phyloP scores from a whole-genome alignment of 176 grass and related monocot species.

The Calamus simplicifolius region DNA sequence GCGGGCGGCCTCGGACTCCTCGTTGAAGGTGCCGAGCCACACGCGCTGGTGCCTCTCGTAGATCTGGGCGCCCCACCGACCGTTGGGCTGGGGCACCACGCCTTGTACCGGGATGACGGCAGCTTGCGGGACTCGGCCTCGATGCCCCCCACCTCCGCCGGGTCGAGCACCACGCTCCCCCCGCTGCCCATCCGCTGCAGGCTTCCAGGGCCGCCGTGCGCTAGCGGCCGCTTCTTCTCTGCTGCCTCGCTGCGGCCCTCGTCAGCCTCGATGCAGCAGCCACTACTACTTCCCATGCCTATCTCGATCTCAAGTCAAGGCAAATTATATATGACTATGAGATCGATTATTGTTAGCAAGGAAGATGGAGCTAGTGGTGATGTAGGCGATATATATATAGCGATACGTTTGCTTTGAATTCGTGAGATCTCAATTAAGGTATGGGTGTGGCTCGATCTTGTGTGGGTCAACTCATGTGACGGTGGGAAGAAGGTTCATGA shows the following conservation, averaged over 20 bases:
- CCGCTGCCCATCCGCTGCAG: slow-evolving; percentile 7
- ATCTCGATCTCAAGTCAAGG: too few species aligned
- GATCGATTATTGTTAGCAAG: too few species aligned
- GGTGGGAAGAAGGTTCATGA: not conserved
- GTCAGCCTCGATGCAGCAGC: not conserved
- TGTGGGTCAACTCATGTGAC: not conserved
- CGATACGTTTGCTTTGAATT: too few species aligned
- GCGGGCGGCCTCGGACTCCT: slow-evolving; percentile 54
- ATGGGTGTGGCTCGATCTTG: not conserved
- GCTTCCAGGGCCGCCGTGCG: too few species aligned
- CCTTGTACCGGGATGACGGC: slow-evolving; percentile 85
- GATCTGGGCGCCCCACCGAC: slow-evolving; percentile 97
- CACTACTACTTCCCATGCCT: not conserved
- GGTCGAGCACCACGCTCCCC: slow-evolving; percentile 9
- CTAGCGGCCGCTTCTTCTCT: not conserved
- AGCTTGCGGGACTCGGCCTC: slow-evolving; percentile 30
- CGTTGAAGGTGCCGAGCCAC: slow-evolving; percentile 92
- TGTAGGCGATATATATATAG: too few species aligned
- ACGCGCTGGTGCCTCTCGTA: slow-evolving; percentile 98
- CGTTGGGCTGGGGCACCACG: slow-evolving; percentile 96
- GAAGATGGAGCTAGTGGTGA: not conserved
- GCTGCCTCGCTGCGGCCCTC: not conserved
- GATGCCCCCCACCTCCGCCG: not conserved
- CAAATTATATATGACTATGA: too few species aligned
- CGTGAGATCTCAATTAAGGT: too few species aligned